Base-by-base conservation (phyloP, 441 rosid species). In the Arabidopsis lyrata region DNA sequence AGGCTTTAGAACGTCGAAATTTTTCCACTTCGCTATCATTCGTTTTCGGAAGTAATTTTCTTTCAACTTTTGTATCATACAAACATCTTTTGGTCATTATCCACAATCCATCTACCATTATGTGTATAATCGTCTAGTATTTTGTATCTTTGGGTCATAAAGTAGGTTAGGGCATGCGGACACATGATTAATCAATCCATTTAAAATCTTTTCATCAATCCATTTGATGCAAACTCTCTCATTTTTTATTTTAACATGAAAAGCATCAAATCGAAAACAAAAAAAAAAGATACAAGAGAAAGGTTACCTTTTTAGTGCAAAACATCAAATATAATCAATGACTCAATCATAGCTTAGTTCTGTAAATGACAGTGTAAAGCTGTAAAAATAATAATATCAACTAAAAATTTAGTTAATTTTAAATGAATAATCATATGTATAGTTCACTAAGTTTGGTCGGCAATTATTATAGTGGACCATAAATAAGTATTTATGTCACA, bases 281-380 rank as follows among this genome's bases (percentile, higher is more conserved):
- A 50, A 50, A 18, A 34, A 68, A 27, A 11, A 61, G 38, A 58
- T 39, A 71, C 55, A 55, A 73, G 49, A 66, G 47, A 58, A 63
- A 67, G 73, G 63, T 66, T 24, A 59, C 63, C 77, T 77, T 42
- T 68, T 47, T 57, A 45, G 36, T n/a, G 74, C 68, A 76, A 79
- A 77, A 52, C 81, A 69, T 66, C 75, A 55, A 75, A 57, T 42
- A 71, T 73, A 84, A 85, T 85, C 88, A 86, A 77, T 77, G 88
- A 52, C 80, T 86, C 87, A 85, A 86, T 89, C 90, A 89, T 87
- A 67, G 63, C 83, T 57, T 71, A 71, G 42, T 35, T 62, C 75
- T 70, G 81, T 80, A 81, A 85, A 80, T 71, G 61, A 35, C 68
- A 50, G 66, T 70, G 67, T 53, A 83, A 85, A 80, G 82, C 77